Base-by-base conservation (phyloP, 345 rosid species). In the Eucalyptus regnans region DNA sequence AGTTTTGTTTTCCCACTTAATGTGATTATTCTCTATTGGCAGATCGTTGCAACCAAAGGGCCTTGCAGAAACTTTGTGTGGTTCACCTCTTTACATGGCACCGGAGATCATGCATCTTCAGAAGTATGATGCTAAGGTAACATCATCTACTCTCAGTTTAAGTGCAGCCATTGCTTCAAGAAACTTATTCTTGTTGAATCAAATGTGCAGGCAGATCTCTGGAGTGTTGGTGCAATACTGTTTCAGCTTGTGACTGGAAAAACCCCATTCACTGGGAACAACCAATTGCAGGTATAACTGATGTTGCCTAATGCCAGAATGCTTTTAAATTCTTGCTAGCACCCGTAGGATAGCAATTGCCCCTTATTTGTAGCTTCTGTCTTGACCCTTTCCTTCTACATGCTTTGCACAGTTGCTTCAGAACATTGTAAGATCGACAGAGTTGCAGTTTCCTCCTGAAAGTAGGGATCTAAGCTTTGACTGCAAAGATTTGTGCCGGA, bases 41-140 rank as follows among this genome's bases (percentile, higher is more conserved):
- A 98, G 99, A 93, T 96, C 99, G 79, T 90, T 98, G 92, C 98
- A 97, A 91, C 98, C 98, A 86, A 94, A 94, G 92, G 97, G 97
- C 87, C 98, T 98, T 52, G 99, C 99, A 85, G 99, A 98, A 94
- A 98, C 99, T 48, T 90, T 98, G 90, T 98, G 99, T 64, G 99
- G 99, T 89, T 98, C 99, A 64, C 99, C 99, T 13, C 97, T 98
- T 91, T 98, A 98, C 92, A 98, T 98, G 99, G 99, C 99, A 90
- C 99, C 99, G 25, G 99, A 98, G 93, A 98, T 98, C 90, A 98
- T 98, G 99, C 99, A 95, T 90, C 95, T 94, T 92, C 98, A 96
- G 91, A 98, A 98, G 94, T 98, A 98, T 92, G 99, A 98, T 90
- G 99, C 98, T 14, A 98, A 97, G 98, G 99, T 98, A 92, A 92